These are phyloP conservation scores for Paramyrothecium sp. DNA, from an alignment of 2,329 filamentous ascomycete species.

Conservation along the genomic window DNA sequence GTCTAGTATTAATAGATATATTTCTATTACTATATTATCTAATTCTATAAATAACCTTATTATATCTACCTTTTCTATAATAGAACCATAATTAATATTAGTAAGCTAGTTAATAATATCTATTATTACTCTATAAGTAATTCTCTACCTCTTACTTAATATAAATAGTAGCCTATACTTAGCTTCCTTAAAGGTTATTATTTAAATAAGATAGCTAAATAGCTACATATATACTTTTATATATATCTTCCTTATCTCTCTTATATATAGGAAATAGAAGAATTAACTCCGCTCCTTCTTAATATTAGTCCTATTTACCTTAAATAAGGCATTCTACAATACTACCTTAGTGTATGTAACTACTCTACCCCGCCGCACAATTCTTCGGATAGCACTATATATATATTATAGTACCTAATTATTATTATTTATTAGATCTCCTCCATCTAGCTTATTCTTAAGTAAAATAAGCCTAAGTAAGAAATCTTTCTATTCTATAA, in stretches of 20 bases:
- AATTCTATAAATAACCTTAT: neutral
- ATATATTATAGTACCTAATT: no score
- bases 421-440: conserved; percentile 2
- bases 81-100: neutral
- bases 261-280: no score
- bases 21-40: neutral
- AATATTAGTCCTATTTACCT: conserved; percentile 3
- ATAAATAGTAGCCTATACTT: no score
- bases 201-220: no score
- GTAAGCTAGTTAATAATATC: neutral
- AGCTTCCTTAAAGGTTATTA: no score
- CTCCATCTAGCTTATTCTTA: neutral
- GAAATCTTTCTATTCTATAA: conserved; percentile 1
- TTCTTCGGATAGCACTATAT: conserved; percentile 1
- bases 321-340: conserved; percentile 1
- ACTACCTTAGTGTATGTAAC: conserved; percentile 2
- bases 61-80: neutral
- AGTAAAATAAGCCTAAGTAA: neutral
- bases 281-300: no score
- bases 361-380: conserved; percentile 1
- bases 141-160: no score
- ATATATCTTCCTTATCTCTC: no score
- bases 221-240: no score
- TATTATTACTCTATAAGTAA: conserved; percentile 2
- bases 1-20: no score